Conservation (phyloP, 208 protist genomes). For the Leishmania tropica region DNA sequence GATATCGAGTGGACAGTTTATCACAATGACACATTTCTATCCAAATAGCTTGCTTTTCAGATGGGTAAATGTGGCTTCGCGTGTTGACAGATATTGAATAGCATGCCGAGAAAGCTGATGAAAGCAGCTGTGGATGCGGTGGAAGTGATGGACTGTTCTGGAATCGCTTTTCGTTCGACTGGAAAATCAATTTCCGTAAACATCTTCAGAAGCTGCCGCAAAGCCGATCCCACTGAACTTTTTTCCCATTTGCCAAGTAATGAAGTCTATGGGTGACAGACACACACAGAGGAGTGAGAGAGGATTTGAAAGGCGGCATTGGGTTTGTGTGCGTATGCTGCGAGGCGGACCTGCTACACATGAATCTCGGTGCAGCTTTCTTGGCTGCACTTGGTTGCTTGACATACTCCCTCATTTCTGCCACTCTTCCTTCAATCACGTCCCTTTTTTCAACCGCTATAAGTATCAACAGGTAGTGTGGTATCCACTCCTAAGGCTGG, state of each 20-base stretch:
- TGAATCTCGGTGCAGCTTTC: background rate
- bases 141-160: background rate
- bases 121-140: background rate
- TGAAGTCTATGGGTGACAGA: background rate
- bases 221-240: background rate
- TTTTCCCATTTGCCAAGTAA: background rate
- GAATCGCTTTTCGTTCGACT: background rate
- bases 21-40: background rate
- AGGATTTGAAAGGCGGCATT: background rate
- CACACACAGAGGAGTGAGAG: slow-evolving; percentile 1
- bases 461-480: background rate
- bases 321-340: background rate
- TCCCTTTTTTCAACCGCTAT: background rate
- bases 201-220: background rate
- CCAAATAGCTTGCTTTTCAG: background rate
- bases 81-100: too few species aligned
- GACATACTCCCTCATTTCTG: background rate
- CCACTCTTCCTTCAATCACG: background rate
- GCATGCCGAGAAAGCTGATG: background rate
- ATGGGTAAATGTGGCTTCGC: background rate
- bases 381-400: background rate
- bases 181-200: background rate
- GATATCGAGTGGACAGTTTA: background rate
- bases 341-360: background rate
- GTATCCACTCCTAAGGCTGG: background rate